Base-by-base conservation (phyloP, 352 stramenopile species). In the Globisporangium viniferum region DNA sequence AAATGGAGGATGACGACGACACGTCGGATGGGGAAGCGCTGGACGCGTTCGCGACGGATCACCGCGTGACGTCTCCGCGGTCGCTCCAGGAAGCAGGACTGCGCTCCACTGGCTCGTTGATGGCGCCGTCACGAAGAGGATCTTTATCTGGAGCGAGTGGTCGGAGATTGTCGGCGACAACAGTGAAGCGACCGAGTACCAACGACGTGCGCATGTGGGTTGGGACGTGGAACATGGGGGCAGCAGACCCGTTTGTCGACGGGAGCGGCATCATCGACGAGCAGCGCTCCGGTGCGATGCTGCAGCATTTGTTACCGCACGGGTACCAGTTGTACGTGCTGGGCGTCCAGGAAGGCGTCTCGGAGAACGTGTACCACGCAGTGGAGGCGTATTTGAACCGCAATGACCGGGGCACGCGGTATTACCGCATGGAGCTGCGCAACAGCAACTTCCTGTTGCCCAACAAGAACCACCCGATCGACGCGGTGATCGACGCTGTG, bases 241-340 rank as follows among this genome's bases (percentile, higher is more conserved):
- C 87, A 0, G 78, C 86, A 8, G 89, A 95, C 59, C 88, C 87
- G 14, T 94, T 95, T 60, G 79, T 81, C 5, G 84, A 94, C 49
- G 79, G 79, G 35, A 76, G 76, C 46, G 84, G 83, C 0, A 88
- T 93, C 54, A 89, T 93, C 62, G 86, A 94, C 57, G 86, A 93
- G 46, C 80, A 90, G 70, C 76, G 78, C 3, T 91, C 83, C 0
- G 81, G 81, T 0, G 67, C 72, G 6, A 92, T 92, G 84, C 70
- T 97, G n/a, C 73, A 84, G 63, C 75, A 89, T 46, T 89, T 95
- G 49, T 56, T 95, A 10, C 89, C 89, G 1, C 79, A 89, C 29
- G 89, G 85, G 1, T 97, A 95, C 64, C 81, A 95, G 27, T 49
- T 97, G n/a, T 97, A 97, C 69, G 80, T 95, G 27, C 73, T 97